Evolutionary conservation across 2,329 filamentous ascomycete species (phyloP).

Genomic region (Trichoderma atrobrunneum): DNA sequence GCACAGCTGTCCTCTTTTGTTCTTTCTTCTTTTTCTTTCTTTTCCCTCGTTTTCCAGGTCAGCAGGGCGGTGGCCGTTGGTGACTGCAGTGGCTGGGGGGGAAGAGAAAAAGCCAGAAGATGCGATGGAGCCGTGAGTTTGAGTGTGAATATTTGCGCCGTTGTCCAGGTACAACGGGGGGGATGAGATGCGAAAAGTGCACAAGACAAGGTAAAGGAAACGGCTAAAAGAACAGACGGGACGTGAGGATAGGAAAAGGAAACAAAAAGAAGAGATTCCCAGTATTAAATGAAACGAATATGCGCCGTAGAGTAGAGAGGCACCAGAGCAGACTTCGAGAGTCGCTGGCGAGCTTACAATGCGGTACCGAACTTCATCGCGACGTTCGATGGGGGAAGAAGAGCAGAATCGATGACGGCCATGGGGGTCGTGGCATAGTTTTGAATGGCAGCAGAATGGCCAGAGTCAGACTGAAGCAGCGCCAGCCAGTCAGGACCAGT

Average conservation of each 20-base stretch:
- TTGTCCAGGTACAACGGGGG: constrained; percentile 49
- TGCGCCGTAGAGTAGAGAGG: constrained; percentile 41
- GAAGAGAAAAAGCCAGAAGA: neutral
- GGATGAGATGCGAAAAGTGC: constrained; percentile 36
- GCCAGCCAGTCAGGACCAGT: constrained; percentile 4
- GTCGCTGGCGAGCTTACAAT: constrained; percentile 53
- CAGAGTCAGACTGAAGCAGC: neutral
- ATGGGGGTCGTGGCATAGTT: constrained; percentile 37
- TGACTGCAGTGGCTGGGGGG: neutral
- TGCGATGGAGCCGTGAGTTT: constrained; percentile 5
- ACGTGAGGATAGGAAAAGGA: constrained; percentile 21
- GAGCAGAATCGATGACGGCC: constrained; percentile 22
- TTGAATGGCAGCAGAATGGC: constrained; percentile 29
- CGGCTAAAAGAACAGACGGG: constrained; percentile 5
- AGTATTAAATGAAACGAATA: constrained; percentile 27
- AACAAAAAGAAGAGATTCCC: constrained; percentile 25
- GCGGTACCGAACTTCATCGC: constrained; percentile 53
- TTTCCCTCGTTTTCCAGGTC: neutral
- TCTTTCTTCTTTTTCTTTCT: neutral
- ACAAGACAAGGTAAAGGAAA: neutral
- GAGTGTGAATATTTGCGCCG: neutral
- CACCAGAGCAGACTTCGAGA: constrained; percentile 54
- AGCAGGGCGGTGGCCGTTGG: neutral
- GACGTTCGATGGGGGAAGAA: constrained; percentile 46
- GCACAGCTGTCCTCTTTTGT: neutral